Percentiles rank a stretch among this genome's conserved stretches.
Evolutionary conservation across 2,329 filamentous ascomycete species (phyloP).

Genomic region (Penicillium sp.): DNA sequence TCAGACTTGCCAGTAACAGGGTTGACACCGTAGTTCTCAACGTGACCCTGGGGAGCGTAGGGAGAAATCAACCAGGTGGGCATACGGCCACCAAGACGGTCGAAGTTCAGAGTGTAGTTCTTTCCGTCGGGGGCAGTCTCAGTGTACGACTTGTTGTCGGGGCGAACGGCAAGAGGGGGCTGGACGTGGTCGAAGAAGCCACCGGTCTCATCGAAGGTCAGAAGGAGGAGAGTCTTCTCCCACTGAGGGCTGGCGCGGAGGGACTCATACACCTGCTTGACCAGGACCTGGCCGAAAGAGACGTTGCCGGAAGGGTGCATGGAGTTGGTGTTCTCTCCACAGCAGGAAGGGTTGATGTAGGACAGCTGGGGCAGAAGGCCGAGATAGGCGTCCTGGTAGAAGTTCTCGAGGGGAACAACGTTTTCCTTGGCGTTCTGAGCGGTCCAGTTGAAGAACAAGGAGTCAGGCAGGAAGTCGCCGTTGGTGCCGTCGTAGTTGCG

Average conservation of each 20-base stretch:
- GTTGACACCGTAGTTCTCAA: constrained; percentile 30
- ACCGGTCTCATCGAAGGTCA: constrained; percentile 39
- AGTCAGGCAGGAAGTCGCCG: constrained; percentile 28
- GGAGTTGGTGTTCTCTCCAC: constrained; percentile 31
- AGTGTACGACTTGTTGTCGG: constrained; percentile 38
- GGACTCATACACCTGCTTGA: constrained; percentile 39
- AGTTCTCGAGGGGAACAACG: constrained; percentile 30
- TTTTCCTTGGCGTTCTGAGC: constrained; percentile 23
- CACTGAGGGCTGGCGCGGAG: constrained; percentile 36
- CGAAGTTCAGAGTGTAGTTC: constrained; percentile 27
- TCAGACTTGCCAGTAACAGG: constrained; percentile 24
- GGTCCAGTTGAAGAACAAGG: constrained; percentile 33
- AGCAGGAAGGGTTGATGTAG: constrained; percentile 39
- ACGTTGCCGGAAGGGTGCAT: constrained; percentile 32
- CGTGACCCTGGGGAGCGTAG: constrained; percentile 22
- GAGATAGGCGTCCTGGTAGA: constrained; percentile 32
- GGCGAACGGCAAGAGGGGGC: constrained; percentile 32
- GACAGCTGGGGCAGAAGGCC: constrained; percentile 32
- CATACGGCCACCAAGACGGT: constrained; percentile 30
- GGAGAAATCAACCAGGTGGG: constrained; percentile 33
- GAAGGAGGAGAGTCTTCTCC: constrained; percentile 34
- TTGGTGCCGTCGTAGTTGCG: constrained; percentile 33
- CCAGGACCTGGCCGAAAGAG: constrained; percentile 36
- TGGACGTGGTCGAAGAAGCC: constrained; percentile 40
- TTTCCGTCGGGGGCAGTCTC: constrained; percentile 27